Evolutionary conservation across 352 stramenopile species (phyloP).

Genomic region (Globisporangium solare): DNA sequence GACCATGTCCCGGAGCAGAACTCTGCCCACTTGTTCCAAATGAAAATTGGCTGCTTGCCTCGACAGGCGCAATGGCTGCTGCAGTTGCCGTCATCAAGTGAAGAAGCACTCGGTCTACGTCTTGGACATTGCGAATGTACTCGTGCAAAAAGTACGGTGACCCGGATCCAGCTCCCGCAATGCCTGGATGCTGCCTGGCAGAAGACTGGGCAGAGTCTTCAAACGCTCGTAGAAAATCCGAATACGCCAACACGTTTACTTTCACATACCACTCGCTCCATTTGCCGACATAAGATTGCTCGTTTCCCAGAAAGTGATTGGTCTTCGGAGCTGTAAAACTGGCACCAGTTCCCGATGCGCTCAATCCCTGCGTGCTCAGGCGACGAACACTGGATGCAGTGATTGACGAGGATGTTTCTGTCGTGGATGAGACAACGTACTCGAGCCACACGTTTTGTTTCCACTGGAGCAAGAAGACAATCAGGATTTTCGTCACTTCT

Average conservation of each 20-base stretch:
- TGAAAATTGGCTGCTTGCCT: conserved; percentile 55
- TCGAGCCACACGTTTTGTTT: conserved; percentile 88
- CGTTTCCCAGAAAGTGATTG: conserved; percentile 28
- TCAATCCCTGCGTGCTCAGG: conserved; percentile 8
- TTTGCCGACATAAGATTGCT: conserved; percentile 30
- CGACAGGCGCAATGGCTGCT: conserved; percentile 30
- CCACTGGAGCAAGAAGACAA: conserved; percentile 85
- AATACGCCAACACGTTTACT: conserved; percentile 79
- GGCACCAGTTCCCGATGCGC: conserved; percentile 1
- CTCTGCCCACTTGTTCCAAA: conserved; percentile 51
- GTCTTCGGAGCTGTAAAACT: conserved; percentile 24
- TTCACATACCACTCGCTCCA: conserved; percentile 84
- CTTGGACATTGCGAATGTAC: conserved; percentile 83
- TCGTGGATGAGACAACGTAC: conserved; percentile 78
- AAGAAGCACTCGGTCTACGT: conserved; percentile 80
- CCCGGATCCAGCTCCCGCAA: conserved; percentile 11
- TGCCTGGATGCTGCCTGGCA: conserved; percentile 1
- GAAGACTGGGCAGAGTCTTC: conserved; percentile 48
- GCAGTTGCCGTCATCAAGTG: conserved; percentile 81
- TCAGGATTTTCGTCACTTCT: conserved; percentile 59
- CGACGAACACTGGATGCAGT: conserved; percentile 8
- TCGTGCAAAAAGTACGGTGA: conserved; percentile 59
- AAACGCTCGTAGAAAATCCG: conserved; percentile 80
- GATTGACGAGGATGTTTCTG: conserved; percentile 22
- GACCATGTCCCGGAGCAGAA: conserved; percentile 32